Base-by-base conservation (phyloP, 179 eudicot genomes). In the Beta lomatogona region DNA sequence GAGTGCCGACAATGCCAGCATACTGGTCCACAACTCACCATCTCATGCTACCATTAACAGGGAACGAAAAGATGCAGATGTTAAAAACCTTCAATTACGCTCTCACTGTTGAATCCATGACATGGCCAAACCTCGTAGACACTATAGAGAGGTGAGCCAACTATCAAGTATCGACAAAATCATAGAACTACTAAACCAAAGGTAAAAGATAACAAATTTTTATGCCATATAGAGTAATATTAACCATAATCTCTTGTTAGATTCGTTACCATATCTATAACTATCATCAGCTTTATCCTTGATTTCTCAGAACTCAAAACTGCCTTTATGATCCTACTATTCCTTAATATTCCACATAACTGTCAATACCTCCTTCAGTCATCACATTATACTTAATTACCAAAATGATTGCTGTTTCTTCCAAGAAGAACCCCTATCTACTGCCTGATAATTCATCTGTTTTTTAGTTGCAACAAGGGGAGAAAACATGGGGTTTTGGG, bases 251-350 rank as follows among this genome's bases (percentile, higher is more conserved):
- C 53, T 9, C 53, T 48, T 11, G 4, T 7, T 48, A 48, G 1
- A 48, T 1, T 50, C 9, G 52, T 31, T 53, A 57, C 66, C 45
- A 69, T 48, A 19, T 64, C 1, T 53, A 65, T 7, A 70, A 50
- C 19, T 48, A 57, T 57, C 22, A 59, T 71, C 82, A 71, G n/a
- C 21, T 52, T 73, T 65, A 74, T 52, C 52, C 73, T 58, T 21
- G 45, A 22, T 31, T 79, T 69, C 15, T 18, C 77, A 72, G 6
- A 54, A 55, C 31, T 21, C 41, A 1, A 36, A 36, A 36, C 41
- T 3, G 10, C 73, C 18, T 64, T 36, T 53, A 28, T 22, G 44
- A 55, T 57, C 75, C 53, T 61, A n/a, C 72, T 48, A 45, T 50
- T 77, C 22, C 52, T 13, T 11, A 48, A 64, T 48, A 65, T 6